Evolutionary conservation across 331 rosid genomes (phyloP).

Genomic region (Quercus tomentella): DNA sequence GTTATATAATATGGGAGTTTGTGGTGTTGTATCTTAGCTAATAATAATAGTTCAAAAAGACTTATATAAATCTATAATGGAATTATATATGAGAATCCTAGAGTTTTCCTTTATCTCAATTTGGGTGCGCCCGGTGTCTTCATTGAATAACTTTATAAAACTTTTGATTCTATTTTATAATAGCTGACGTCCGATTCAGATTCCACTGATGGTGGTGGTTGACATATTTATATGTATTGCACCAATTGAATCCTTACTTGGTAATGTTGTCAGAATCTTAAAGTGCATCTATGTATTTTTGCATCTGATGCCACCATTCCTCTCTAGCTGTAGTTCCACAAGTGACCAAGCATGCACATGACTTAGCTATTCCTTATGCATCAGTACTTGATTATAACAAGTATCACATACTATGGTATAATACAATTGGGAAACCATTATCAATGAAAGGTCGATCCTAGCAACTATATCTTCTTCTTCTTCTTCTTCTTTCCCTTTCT

Average conservation of each 20-base stretch:
- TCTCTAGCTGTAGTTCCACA: background rate
- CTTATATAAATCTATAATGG: background rate
- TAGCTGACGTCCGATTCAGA: constrained; percentile 32
- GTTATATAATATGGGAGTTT: background rate
- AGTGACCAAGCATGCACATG: background rate
- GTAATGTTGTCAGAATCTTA: constrained; percentile 10
- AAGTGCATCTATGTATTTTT: background rate
- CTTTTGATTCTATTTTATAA: background rate
- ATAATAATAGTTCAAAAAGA: constrained; percentile 2
- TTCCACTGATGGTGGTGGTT: constrained; percentile 30
- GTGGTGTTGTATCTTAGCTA: constrained; percentile 1
- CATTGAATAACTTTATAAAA: background rate
- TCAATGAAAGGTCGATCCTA: no score
- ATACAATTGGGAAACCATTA: no score
- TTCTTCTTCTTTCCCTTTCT: no score
- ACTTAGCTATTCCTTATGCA: background rate
- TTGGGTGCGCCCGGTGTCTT: background rate
- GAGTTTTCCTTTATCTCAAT: background rate
- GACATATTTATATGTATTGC: background rate
- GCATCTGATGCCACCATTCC: constrained; percentile 19
- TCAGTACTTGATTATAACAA: background rate
- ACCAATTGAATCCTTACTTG: constrained; percentile 1
- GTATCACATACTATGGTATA: no score
- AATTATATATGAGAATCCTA: constrained; percentile 9
- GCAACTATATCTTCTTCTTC: no score